Conservation (phyloP, 1,284 basidiomycete species). For the Tetrapyrgos nigripes region DNA sequence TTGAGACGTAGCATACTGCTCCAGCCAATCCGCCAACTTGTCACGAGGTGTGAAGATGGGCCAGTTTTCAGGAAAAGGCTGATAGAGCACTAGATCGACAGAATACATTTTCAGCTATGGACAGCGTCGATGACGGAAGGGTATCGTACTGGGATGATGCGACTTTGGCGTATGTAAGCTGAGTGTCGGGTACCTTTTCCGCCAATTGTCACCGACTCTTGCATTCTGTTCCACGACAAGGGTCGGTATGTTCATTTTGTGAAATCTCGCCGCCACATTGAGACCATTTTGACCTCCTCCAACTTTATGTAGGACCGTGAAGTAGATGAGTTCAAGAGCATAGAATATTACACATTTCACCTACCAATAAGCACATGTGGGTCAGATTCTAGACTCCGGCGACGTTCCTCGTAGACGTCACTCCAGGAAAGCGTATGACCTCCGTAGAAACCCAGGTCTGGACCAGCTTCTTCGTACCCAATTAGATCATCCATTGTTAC, state of each 20-base stretch:
- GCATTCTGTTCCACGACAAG: constrained; percentile 54
- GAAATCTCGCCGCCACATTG: constrained; percentile 57
- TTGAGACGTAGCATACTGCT: constrained; percentile 41
- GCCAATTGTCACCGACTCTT: constrained; percentile 62
- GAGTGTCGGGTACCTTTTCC: constrained; percentile 56
- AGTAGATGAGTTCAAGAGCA: background rate
- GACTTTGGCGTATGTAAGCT: constrained; percentile 51
- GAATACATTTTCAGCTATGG: background rate
- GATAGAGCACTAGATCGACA: constrained; percentile 43
- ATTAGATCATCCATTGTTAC: constrained; percentile 36
- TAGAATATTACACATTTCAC: constrained; percentile 7
- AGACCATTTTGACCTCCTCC: constrained; percentile 64
- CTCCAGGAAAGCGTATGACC: constrained; percentile 40
- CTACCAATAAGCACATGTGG: constrained; percentile 43
- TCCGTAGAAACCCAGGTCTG: constrained; percentile 36
- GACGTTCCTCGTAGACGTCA: constrained; percentile 31
- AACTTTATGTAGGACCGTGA: constrained; percentile 33
- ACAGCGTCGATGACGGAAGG: constrained; percentile 2
- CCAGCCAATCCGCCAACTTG: constrained; percentile 46
- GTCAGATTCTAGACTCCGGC: constrained; percentile 33
- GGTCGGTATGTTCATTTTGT: constrained; percentile 53
- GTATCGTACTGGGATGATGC: constrained; percentile 40
- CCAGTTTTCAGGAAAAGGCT: constrained; percentile 43
- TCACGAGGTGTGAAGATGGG: constrained; percentile 43
- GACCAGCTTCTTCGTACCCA: constrained; percentile 39